Evolutionary conservation across 2,329 filamentous ascomycete species (phyloP), one percentile per base, ranked within the genome.

Genomic region (Pseudocercospora pini-densiflorae): DNA sequence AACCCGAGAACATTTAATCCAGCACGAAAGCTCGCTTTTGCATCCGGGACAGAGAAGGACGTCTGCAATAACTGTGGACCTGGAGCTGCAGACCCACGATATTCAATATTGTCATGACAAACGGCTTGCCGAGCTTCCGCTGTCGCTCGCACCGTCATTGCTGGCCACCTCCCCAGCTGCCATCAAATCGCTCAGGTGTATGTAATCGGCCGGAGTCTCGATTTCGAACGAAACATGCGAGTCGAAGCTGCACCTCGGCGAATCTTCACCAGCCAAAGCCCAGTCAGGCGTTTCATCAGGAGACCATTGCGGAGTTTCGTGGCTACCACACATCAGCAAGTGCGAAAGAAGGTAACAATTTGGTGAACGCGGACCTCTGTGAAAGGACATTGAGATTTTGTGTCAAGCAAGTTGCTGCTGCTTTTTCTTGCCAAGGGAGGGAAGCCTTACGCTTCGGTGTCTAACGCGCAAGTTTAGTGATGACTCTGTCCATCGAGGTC

Each of bases 351-450:
- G 12, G 16, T 23, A 40, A 21, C 31, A 21, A 27, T 9, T 16
- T 16, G n/a, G 21, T 57, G 40, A 45, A 8, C 33, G 51, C 64
- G 54, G 36, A 69, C 67, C 64, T 69, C 59, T 69, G 67, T 55
- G 67, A 69, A n/a, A 69, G 59, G 23, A 69, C 64, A 24, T 51
- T 66, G n/a, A 67, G 54, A 40, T 64, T 61, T 31, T 69, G 67
- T 5, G 66, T 59, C 12, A 69, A 31, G 60, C 67, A 69, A 31
- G 67, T 69, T 12, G 67, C 67, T 21, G 59, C 61, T 27, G 67
- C 64, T 59, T 69, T 69, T 16, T 66, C 61, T 51, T 63, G 66
- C 40, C 55, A 58, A 36, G 33, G 33, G 10, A 58, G 27, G 31
- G 55, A 58, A 27, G 23, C 55, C 33, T 58, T 58, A 58, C 55